A percentile compares a stretch with the other conserved stretches of the same genome.
Evolutionary conservation across 768 basidiomycete species (phyloP).

Genomic region (Clathrus columnatus): DNA sequence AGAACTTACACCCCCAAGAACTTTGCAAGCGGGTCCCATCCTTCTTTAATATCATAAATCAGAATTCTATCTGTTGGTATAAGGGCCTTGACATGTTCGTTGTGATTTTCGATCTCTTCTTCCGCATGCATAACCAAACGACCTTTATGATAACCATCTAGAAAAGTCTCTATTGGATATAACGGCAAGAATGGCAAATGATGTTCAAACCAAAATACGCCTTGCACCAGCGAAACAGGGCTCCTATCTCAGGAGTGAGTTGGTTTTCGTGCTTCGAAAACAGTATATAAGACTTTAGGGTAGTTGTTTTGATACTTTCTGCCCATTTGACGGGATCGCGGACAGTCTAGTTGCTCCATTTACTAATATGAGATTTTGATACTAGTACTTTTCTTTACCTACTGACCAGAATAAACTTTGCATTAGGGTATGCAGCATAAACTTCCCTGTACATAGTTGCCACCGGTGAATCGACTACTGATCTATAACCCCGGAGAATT

Average conservation of each 20-base stretch:
- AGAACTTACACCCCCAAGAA: constrained; percentile 3
- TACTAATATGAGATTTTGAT: background rate
- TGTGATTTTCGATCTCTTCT: background rate
- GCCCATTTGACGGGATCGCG: constrained; percentile 5
- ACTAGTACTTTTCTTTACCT: too few species aligned
- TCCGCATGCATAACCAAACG: background rate
- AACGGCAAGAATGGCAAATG: too few species aligned
- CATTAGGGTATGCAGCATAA: constrained; percentile 5
- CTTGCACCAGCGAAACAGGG: too few species aligned
- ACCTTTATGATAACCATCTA: background rate
- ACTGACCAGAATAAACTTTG: constrained; percentile 3
- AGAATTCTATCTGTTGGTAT: background rate
- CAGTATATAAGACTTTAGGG: background rate
- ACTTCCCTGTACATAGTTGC: background rate
- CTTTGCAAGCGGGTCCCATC: background rate
- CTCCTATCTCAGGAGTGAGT: too few species aligned
- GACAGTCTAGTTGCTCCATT: background rate
- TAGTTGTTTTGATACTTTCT: background rate
- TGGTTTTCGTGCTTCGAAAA: too few species aligned
- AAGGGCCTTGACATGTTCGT: background rate
- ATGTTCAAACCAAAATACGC: too few species aligned
- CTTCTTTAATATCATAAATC: constrained; percentile 1
- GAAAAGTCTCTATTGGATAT: too few species aligned
- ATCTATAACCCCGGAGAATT: background rate
- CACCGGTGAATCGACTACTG: background rate